Percentiles rank a stretch among this genome's conserved stretches.
These are phyloP conservation scores for Phytophthora megakarya DNA, from an alignment of 352 stramenopile species.

Conservation along the genomic window DNA sequence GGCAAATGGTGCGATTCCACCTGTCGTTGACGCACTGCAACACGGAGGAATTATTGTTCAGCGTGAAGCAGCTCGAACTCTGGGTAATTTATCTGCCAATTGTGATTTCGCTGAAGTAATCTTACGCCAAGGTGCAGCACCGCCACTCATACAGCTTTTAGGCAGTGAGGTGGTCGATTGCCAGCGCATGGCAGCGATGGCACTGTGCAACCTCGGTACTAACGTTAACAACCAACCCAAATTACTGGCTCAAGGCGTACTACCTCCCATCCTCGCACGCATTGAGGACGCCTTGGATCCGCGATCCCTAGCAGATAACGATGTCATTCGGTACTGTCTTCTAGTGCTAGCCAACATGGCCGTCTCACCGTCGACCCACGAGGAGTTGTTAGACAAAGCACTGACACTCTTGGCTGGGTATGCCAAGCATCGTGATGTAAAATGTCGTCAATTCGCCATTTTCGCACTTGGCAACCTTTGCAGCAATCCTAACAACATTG, in stretches of 20 bases:
- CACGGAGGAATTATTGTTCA: slow-evolving; percentile 84
- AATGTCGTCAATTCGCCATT: slow-evolving; percentile 96
- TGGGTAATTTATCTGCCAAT: slow-evolving; percentile 96
- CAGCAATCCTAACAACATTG: slow-evolving; percentile 90
- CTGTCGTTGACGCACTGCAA: slow-evolving; percentile 84
- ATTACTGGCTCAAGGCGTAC: slow-evolving; percentile 87
- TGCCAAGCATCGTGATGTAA: slow-evolving; percentile 94
- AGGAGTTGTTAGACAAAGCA: slow-evolving; percentile 74
- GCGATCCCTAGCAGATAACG: slow-evolving; percentile 92
- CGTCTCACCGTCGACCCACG: slow-evolving; percentile 84
- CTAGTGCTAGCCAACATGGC: slow-evolving; percentile 94
- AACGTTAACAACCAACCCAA: slow-evolving; percentile 95
- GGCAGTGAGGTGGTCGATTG: slow-evolving; percentile 91
- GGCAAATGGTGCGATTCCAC: slow-evolving; percentile 84
- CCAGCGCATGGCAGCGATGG: slow-evolving; percentile 96
- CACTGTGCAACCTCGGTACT: slow-evolving; percentile 93
- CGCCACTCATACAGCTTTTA: slow-evolving; percentile 88
- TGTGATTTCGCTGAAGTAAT: slow-evolving; percentile 95
- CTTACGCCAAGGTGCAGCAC: slow-evolving; percentile 84
- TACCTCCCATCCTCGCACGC: slow-evolving; percentile 89
- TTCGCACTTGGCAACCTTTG: slow-evolving; percentile 96
- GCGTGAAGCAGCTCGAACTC: slow-evolving; percentile 90
- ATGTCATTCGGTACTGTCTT: slow-evolving; percentile 95
- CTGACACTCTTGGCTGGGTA: slow-evolving; percentile 92
- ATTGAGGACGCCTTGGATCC: slow-evolving; percentile 92